Conservation (phyloP, 2,329 filamentous ascomycete species). For the Talaromyces sp. region DNA sequence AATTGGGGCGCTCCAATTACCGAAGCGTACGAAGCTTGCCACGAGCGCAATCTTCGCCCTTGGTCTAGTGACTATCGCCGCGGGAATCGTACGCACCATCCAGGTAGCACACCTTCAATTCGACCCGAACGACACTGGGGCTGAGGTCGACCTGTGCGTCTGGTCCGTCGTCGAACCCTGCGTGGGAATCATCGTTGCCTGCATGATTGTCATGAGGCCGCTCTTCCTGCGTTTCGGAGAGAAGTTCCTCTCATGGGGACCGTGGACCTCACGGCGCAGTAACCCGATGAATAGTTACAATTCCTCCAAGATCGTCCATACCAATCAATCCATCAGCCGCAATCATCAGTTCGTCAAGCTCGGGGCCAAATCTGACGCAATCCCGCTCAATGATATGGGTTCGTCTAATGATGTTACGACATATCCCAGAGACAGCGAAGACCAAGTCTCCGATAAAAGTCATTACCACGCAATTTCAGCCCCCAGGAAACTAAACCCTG, state of each 20-base stretch:
- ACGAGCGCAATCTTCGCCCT: background rate
- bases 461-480: too few relatives aligned
- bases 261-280: slow-evolving; percentile 2
- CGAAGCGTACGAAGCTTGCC: background rate
- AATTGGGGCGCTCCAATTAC: background rate
- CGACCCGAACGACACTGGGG: background rate
- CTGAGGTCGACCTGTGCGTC: background rate
- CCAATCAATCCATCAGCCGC: background rate
- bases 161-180: slow-evolving; percentile 2
- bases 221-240: background rate
- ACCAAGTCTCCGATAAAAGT: too few relatives aligned
- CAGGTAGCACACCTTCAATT: background rate
- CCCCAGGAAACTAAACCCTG: too few relatives aligned
- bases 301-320: background rate
- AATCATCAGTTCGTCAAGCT: slow-evolving; percentile 6
- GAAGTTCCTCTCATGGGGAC: slow-evolving; percentile 2
- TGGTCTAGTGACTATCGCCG: background rate
- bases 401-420: too few relatives aligned
- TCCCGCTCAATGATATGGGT: background rate
- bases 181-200: slow-evolving; percentile 4
- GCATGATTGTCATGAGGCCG: slow-evolving; percentile 6
- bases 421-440: too few relatives aligned
- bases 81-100: background rate
- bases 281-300: background rate
- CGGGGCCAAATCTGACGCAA: background rate